phyloP scores from a whole-genome alignment of 345 rosid species.

The Raphanus raphanistrum region DNA sequence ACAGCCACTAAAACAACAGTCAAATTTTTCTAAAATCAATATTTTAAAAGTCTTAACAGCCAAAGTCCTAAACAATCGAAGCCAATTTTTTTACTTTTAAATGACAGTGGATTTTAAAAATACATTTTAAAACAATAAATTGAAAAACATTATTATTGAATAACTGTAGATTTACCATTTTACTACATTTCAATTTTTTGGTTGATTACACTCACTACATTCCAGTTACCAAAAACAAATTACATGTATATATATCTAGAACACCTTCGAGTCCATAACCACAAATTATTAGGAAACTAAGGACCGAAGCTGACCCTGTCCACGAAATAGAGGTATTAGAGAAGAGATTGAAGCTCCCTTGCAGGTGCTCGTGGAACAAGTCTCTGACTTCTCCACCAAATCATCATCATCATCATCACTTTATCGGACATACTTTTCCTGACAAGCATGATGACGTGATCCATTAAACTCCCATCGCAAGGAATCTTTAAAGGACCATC shows the following conservation, averaged over 20 bases:
- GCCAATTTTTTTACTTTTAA: too few relatives aligned
- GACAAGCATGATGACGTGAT: constrained; percentile 36
- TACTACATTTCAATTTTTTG: background rate
- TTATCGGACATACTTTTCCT: constrained; percentile 33
- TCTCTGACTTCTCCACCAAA: constrained; percentile 25
- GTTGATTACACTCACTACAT: background rate
- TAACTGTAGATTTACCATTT: too few relatives aligned
- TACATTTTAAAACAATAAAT: too few relatives aligned
- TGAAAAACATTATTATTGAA: too few relatives aligned
- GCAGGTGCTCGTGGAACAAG: constrained; percentile 32
- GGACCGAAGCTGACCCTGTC: constrained; percentile 19
- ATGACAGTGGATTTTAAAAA: too few relatives aligned
- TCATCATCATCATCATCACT: background rate
- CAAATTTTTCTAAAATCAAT: background rate
- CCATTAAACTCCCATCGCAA: constrained; percentile 46
- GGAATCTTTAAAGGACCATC: constrained; percentile 51
- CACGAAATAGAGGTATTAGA: constrained; percentile 29
- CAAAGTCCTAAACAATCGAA: background rate
- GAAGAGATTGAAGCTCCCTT: constrained; percentile 32
- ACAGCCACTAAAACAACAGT: background rate
- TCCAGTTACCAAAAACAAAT: background rate
- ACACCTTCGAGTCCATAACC: background rate
- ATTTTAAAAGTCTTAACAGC: background rate
- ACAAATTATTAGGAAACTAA: constrained; percentile 14
- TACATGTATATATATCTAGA: background rate